Conservation (phyloP, 2,329 filamentous ascomycete genomes). For the Fusarium bulbicola region DNA sequence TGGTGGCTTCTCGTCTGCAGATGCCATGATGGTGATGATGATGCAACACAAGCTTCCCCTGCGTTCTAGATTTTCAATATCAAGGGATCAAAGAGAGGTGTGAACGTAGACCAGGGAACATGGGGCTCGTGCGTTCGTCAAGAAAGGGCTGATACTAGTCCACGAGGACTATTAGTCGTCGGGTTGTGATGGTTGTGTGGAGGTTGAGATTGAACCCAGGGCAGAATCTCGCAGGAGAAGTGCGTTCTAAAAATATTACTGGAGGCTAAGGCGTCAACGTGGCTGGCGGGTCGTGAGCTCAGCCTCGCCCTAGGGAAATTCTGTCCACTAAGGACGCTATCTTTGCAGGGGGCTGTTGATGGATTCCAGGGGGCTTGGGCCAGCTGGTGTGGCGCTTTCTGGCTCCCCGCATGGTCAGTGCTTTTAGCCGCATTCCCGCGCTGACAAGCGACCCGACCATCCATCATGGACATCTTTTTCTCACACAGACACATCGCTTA, state of each 20-base stretch:
- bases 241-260: slow-evolving; percentile 38
- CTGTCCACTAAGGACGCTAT: slow-evolving; percentile 26
- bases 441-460: slow-evolving; percentile 29
- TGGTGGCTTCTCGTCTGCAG: slow-evolving; percentile 52
- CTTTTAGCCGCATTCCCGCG: slow-evolving; percentile 34
- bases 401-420: slow-evolving; percentile 22
- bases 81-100: slow-evolving; percentile 11
- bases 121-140: slow-evolving; percentile 30
- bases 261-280: slow-evolving; percentile 30
- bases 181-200: slow-evolving; percentile 22
- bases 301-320: slow-evolving; percentile 34
- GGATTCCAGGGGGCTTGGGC: slow-evolving; percentile 13
- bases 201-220: slow-evolving; percentile 24
- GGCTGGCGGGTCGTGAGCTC: slow-evolving; percentile 30
- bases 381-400: slow-evolving; percentile 1
- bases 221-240: slow-evolving; percentile 24
- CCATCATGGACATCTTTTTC: background rate
- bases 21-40: slow-evolving; percentile 21
- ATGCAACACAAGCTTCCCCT: slow-evolving; percentile 7
- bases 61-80: slow-evolving; percentile 18
- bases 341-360: slow-evolving; percentile 7
- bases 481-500: background rate
- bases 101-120: slow-evolving; percentile 19
- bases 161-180: slow-evolving; percentile 23
- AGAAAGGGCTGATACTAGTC: slow-evolving; percentile 4